Percentiles rank a stretch among this genome's conserved stretches.
Conservation (phyloP, 331 rosid species). For the Phaseolus coccineus region DNA sequence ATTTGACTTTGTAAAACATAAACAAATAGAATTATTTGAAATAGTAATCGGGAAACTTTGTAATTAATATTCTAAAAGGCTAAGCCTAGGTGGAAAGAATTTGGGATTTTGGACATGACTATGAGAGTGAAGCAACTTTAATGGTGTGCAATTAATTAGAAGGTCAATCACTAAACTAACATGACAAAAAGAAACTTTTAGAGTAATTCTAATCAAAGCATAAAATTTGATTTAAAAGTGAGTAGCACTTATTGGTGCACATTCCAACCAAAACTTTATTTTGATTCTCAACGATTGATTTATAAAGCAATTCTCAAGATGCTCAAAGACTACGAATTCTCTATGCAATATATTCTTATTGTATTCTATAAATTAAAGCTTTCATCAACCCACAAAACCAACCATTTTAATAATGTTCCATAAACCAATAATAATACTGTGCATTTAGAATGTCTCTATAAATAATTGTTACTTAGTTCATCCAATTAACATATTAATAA, state of each 20-base stretch:
- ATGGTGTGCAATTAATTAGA: slow-evolving; percentile 33
- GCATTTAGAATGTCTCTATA: slow-evolving; percentile 26
- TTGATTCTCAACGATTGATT: slow-evolving; percentile 46
- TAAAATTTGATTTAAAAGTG: slow-evolving; percentile 41
- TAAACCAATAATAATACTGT: neutral
- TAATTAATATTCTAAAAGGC: neutral
- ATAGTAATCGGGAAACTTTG: neutral
- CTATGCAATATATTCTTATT: slow-evolving; percentile 5
- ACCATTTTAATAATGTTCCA: neutral
- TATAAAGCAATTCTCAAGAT: slow-evolving; percentile 37
- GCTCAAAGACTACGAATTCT: slow-evolving; percentile 28
- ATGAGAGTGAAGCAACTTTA: slow-evolving; percentile 27
- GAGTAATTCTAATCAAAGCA: slow-evolving; percentile 40
- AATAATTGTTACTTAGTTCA: neutral
- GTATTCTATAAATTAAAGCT: neutral
- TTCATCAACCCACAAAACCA: slow-evolving; percentile 25
- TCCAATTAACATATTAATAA: slow-evolving; percentile 1
- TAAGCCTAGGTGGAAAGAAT: slow-evolving; percentile 34
- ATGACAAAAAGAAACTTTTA: slow-evolving; percentile 45
- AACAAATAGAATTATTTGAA: neutral
- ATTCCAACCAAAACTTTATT: slow-evolving; percentile 47
- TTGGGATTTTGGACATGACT: slow-evolving; percentile 6
- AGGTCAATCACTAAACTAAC: slow-evolving; percentile 40
- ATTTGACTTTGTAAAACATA: too few species aligned
- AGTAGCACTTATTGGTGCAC: slow-evolving; percentile 46